Evolutionary conservation across 2,329 filamentous ascomycete genomes (phyloP).

Genomic region (Penicillium olsonii): DNA sequence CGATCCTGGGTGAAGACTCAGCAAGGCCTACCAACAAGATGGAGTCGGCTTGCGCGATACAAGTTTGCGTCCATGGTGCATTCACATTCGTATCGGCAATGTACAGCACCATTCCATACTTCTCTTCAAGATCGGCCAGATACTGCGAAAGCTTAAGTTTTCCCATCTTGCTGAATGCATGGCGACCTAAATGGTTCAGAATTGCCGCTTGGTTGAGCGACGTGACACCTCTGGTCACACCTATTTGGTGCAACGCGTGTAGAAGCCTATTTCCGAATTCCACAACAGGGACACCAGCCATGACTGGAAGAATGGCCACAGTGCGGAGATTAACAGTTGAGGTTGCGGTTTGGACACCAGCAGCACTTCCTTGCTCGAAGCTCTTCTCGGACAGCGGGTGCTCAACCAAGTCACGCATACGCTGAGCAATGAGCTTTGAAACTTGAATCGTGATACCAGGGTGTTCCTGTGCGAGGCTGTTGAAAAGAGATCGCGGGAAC

Average conservation of each 20-base stretch:
- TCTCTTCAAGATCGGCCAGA: conserved; percentile 93
- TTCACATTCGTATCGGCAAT: conserved; percentile 97
- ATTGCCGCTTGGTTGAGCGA: conserved; percentile 93
- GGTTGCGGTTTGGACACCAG: conserved; percentile 58
- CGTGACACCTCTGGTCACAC: conserved; percentile 84
- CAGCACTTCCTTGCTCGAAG: conserved; percentile 61
- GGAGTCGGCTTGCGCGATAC: conserved; percentile 94
- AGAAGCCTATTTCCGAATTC: conserved; percentile 91
- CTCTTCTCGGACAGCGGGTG: conserved; percentile 69
- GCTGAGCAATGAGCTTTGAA: conserved; percentile 94
- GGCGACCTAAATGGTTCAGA: conserved; percentile 88
- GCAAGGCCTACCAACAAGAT: conserved; percentile 90
- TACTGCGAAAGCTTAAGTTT: conserved; percentile 96
- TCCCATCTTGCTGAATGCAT: conserved; percentile 96
- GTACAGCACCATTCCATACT: conserved; percentile 93
- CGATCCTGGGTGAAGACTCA: conserved; percentile 84
- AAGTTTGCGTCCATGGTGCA: conserved; percentile 97
- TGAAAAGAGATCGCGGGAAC: conserved; percentile 93
- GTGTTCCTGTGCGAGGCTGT: conserved; percentile 94
- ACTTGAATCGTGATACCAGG: conserved; percentile 99
- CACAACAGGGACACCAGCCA: conserved; percentile 85
- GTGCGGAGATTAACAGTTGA: conserved; percentile 92
- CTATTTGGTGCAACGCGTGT: conserved; percentile 85
- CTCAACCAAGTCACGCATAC: conserved; percentile 87
- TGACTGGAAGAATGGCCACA: conserved; percentile 87